Base-by-base conservation (phyloP, 768 basidiomycete species). In the Tephrocybe sp. region DNA sequence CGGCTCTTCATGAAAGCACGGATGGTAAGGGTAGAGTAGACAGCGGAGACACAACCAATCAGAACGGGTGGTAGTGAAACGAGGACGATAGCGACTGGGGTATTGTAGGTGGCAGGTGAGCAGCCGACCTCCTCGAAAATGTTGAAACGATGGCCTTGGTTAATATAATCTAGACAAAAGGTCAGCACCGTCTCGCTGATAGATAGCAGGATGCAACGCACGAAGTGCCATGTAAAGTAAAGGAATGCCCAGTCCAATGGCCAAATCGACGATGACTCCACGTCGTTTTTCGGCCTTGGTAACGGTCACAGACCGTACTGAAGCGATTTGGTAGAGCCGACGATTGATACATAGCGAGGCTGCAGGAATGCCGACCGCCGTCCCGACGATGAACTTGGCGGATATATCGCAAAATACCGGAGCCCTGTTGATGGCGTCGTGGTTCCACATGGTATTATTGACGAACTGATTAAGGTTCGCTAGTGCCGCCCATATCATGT, bases 401-500 rank as follows among this genome's bases (percentile, higher is more conserved):
- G 79, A 74, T 57, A 80, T 76, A 59, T 87, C 84, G 59, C 86
- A 87, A 83, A 83, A 87, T 5, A 79, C 69, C 5, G 82, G 82
- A 6, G 80, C 76, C 58, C 59, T 67, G 57, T 83, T 78, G 38
- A 77, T 69, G 8, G 75, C 74, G 58, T 78, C 85, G 18, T 76
- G 69, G 50, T 71, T 71, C 91, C 91, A 93, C 11, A 91, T 60
- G 32, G 90, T 68, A 2, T 83, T 76, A 68, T 92, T 86, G 56
- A 91, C 66, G 57, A 79, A 83, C 40, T 73, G 65, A 43, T 76
- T 76, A 36, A 91, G 75, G 62, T 82, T 84, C 13, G 69, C 71
- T 7, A 80, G 43, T 1, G 75, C 80, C 6, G 75, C 73, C 90
- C 89, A 92, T 27, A 71, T 51, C 70, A 92, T 90, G 70, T 80